These are phyloP conservation scores for Pezicula radicicola DNA, from an alignment of 2,329 filamentous ascomycete species.

Conservation along the genomic window DNA sequence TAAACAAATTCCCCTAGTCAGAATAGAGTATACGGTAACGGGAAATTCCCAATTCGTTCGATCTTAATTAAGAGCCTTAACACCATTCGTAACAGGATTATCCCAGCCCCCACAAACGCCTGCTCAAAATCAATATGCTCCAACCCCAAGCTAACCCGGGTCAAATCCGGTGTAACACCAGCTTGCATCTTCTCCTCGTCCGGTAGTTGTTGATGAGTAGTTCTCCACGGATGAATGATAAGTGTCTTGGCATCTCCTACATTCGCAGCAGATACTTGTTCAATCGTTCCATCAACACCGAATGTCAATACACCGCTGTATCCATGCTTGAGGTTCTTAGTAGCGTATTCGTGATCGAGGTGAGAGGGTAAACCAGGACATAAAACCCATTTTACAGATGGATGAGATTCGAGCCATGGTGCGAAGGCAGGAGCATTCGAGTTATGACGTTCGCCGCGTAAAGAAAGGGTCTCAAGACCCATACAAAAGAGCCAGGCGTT, in stretches of 20 bases:
- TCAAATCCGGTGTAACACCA: conserved; percentile 54
- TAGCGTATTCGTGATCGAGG: conserved; percentile 56
- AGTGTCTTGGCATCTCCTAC: conserved; percentile 62
- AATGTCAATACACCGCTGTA: conserved; percentile 68
- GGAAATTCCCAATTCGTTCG: background rate
- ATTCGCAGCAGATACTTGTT: conserved; percentile 62
- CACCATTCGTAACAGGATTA: background rate
- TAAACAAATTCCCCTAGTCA: too few relatives aligned
- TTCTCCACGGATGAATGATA: conserved; percentile 66
- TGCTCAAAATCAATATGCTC: conserved; percentile 62
- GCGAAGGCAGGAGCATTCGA: conserved; percentile 60
- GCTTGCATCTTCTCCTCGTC: conserved; percentile 57
- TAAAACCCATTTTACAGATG: conserved; percentile 65
- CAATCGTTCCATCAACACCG: conserved; percentile 62
- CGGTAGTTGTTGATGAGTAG: conserved; percentile 63
- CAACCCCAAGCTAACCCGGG: conserved; percentile 45
- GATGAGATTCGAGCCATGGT: conserved; percentile 61
- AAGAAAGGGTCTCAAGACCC: conserved; percentile 62
- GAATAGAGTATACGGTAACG: too few relatives aligned
- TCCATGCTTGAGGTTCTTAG: conserved; percentile 62
- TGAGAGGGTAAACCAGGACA: conserved; percentile 65
- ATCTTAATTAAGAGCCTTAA: background rate
- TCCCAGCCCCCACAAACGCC: conserved; percentile 11
- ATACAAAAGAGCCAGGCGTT: conserved; percentile 66
- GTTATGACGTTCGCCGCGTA: conserved; percentile 63